Conservation (phyloP, 345 rosid species). For the Eucalyptus fibrosa region DNA sequence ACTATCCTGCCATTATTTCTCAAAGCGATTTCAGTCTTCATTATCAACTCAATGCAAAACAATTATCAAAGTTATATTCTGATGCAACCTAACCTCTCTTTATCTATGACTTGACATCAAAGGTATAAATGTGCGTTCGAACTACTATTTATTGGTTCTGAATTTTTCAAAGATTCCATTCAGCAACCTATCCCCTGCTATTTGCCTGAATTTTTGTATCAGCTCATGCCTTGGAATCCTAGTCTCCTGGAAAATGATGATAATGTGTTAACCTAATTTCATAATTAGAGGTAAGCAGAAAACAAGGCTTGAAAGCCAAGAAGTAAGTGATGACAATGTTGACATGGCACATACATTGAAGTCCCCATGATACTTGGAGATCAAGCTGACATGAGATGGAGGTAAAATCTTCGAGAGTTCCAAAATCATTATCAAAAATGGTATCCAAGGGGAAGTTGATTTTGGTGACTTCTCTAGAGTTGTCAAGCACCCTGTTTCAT, state of each 20-base stretch:
- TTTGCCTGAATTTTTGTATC: slow-evolving; percentile 35
- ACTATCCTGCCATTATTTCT: background rate
- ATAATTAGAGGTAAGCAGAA: background rate
- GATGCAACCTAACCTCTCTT: background rate
- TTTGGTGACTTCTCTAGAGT: slow-evolving; percentile 7
- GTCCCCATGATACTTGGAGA: slow-evolving; percentile 43
- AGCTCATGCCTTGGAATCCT: slow-evolving; percentile 55
- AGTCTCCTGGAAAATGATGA: slow-evolving; percentile 21
- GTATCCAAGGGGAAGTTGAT: slow-evolving; percentile 77
- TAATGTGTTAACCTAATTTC: background rate
- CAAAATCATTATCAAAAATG: slow-evolving; percentile 52
- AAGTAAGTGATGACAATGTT: background rate
- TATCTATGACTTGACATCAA: background rate
- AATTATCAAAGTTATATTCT: background rate
- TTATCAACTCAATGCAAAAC: background rate
- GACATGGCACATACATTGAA: slow-evolving; percentile 21
- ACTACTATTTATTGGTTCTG: background rate
- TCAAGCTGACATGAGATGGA: slow-evolving; percentile 17
- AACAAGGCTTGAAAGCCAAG: too few species aligned
- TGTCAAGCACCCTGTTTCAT: slow-evolving; percentile 11
- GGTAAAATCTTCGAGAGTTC: slow-evolving; percentile 47
- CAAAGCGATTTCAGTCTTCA: background rate
- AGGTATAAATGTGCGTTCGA: background rate
- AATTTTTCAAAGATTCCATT: slow-evolving; percentile 48
- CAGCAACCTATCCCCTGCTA: slow-evolving; percentile 63